A percentile compares a stretch with the other conserved stretches of the same genome.
These are phyloP conservation scores for Phoma sp. DNA, from an alignment of 2,329 filamentous ascomycete genomes.

Conservation along the genomic window DNA sequence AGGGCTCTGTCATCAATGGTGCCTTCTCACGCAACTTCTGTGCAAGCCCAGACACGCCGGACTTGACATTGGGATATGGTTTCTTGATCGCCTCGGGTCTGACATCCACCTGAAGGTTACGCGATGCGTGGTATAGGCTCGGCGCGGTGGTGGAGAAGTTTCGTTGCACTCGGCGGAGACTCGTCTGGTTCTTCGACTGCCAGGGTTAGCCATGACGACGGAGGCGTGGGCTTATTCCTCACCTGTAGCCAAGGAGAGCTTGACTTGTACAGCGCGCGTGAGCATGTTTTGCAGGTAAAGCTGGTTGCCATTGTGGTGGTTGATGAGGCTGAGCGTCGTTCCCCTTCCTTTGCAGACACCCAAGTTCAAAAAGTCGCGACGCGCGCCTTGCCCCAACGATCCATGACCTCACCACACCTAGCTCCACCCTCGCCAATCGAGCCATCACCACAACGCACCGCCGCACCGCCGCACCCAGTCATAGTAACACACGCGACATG, in stretches of 20 bases:
- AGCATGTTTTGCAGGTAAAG: conserved; percentile 47
- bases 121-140: conserved; percentile 32
- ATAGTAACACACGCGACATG: background rate
- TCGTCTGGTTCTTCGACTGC: conserved; percentile 30
- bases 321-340: background rate
- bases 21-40: conserved; percentile 41
- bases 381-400: conserved; percentile 33
- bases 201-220: conserved; percentile 21
- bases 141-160: conserved; percentile 33
- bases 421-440: conserved; percentile 20
- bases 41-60: conserved; percentile 32
- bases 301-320: conserved; percentile 43
- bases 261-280: conserved; percentile 31
- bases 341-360: background rate
- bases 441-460: conserved; percentile 11
- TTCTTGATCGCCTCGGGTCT: conserved; percentile 28
- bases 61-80: conserved; percentile 20
- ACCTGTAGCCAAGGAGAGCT: conserved; percentile 29
- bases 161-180: conserved; percentile 27
- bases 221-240: conserved; percentile 5
- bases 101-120: conserved; percentile 21
- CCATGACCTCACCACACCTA: conserved; percentile 42
- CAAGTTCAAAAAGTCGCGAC: conserved; percentile 35
- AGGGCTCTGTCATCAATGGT: conserved; percentile 62
- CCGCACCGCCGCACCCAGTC: background rate